Evolutionary conservation across 177 flowering plant genomes (phyloP).

Genomic region (Vitis hybrid): DNA sequence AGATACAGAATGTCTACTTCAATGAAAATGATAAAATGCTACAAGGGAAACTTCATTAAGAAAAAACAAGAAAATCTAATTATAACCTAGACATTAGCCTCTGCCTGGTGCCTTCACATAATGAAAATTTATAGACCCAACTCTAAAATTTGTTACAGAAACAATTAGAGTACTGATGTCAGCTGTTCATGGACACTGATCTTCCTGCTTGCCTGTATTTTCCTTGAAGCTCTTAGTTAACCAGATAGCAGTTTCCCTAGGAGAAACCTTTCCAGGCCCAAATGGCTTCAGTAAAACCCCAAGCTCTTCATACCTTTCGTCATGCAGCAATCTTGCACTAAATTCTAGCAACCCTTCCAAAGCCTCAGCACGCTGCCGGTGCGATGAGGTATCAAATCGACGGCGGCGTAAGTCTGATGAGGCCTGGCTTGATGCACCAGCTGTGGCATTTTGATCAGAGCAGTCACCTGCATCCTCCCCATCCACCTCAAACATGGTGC

Average conservation of each 20-base stretch:
- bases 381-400: slow-evolving; percentile 41
- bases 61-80: neutral
- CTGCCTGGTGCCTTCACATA: neutral
- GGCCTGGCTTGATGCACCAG: slow-evolving; percentile 39
- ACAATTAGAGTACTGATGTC: slow-evolving; percentile 9
- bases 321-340: slow-evolving; percentile 69
- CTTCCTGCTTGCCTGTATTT: slow-evolving; percentile 34
- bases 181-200: neutral
- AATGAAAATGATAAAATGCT: slow-evolving; percentile 2
- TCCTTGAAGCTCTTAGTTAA: slow-evolving; percentile 82
- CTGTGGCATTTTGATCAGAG: slow-evolving; percentile 41
- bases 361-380: slow-evolving; percentile 72
- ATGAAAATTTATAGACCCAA: neutral
- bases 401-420: slow-evolving; percentile 35
- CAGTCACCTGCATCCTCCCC: slow-evolving; percentile 24
- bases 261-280: slow-evolving; percentile 82
- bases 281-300: slow-evolving; percentile 76
- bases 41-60: neutral
- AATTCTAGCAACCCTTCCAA: slow-evolving; percentile 79
- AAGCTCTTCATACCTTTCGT: slow-evolving; percentile 71
- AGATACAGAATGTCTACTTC: neutral
- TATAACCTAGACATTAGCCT: slow-evolving; percentile 4
- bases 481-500: slow-evolving; percentile 16
- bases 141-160: slow-evolving; percentile 5
- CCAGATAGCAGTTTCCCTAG: slow-evolving; percentile 92